These are phyloP conservation scores for Taiozyma sp. DNA, from an alignment of 1,139 yeast species.

Conservation along the genomic window DNA sequence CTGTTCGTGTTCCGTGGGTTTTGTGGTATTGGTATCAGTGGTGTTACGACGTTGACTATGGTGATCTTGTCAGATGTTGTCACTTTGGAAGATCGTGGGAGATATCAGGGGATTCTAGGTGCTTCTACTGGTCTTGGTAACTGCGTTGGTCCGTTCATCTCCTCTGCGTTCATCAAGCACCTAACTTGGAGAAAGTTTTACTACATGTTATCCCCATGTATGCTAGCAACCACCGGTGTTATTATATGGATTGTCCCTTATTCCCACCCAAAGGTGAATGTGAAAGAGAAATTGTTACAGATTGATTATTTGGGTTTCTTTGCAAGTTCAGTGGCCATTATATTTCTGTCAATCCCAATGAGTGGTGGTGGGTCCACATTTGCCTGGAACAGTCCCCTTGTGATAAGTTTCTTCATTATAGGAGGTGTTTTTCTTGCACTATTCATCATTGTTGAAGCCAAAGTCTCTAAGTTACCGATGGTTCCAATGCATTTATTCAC, in stretches of 20 bases:
- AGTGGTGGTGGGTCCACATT: conserved; percentile 51
- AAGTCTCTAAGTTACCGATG: conserved; percentile 48
- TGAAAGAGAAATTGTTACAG: conserved; percentile 31
- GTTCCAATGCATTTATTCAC: conserved; percentile 46
- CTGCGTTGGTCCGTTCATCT: conserved; percentile 52
- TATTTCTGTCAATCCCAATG: conserved; percentile 42
- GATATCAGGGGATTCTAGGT: conserved; percentile 38
- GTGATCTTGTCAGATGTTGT: conserved; percentile 37
- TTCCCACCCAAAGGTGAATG: conserved; percentile 12
- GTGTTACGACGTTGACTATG: conserved; percentile 34
- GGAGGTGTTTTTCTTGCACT: conserved; percentile 39
- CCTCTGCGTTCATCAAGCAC: conserved; percentile 44
- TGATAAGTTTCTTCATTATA: conserved; percentile 40
- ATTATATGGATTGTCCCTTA: conserved; percentile 16
- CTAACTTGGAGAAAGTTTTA: conserved; percentile 46
- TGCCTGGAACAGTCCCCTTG: conserved; percentile 46
- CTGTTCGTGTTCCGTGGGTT: conserved; percentile 36
- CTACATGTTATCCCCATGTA: conserved; percentile 42
- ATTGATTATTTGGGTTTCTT: conserved; percentile 50
- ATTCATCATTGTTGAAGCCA: conserved; percentile 47
- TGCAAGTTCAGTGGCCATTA: conserved; percentile 39
- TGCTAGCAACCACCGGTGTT: conserved; percentile 25
- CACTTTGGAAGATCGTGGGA: conserved; percentile 35
- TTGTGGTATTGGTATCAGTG: conserved; percentile 39
- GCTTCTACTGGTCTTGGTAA: conserved; percentile 43